Conservation (phyloP, 371 early-diverging fungal species). For the Mucor plumbeus region DNA sequence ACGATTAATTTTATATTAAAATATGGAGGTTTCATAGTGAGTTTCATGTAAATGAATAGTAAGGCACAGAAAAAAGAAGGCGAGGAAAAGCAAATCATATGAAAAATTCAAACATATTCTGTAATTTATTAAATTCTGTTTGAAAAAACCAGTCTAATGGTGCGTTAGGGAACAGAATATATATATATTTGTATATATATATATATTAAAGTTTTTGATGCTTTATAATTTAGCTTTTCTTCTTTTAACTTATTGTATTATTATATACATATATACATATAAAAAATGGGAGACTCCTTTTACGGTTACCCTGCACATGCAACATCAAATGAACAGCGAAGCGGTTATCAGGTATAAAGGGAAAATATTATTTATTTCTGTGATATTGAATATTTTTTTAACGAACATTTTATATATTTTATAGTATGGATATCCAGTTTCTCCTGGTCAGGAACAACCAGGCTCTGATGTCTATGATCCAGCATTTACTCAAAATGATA, state of each 20-base stretch:
- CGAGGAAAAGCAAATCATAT: too few relatives aligned
- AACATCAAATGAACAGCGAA: background rate
- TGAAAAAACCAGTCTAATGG: background rate
- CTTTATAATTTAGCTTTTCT: background rate
- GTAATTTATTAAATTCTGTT: background rate
- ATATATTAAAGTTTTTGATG: background rate
- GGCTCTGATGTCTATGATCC: slow-evolving; percentile 28
- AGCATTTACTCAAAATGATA: slow-evolving; percentile 21
- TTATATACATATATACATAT: background rate
- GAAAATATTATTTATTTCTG: background rate
- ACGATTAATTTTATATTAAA: too few relatives aligned
- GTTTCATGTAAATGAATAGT: background rate
- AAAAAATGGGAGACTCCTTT: background rate
- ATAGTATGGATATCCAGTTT: slow-evolving; percentile 17
- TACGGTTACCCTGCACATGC: background rate
- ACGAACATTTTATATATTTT: background rate
- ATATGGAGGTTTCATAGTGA: too few relatives aligned
- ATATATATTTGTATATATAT: too few relatives aligned
- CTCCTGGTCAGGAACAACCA: background rate
- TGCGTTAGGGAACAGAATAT: background rate
- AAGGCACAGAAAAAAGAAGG: background rate
- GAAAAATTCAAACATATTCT: background rate
- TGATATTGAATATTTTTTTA: background rate
- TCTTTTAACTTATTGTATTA: too few relatives aligned
- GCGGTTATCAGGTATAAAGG: background rate